These are phyloP conservation scores for Aureobasidium namibiae DNA, from an alignment of 2,329 filamentous ascomycete species.

Conservation along the genomic window DNA sequence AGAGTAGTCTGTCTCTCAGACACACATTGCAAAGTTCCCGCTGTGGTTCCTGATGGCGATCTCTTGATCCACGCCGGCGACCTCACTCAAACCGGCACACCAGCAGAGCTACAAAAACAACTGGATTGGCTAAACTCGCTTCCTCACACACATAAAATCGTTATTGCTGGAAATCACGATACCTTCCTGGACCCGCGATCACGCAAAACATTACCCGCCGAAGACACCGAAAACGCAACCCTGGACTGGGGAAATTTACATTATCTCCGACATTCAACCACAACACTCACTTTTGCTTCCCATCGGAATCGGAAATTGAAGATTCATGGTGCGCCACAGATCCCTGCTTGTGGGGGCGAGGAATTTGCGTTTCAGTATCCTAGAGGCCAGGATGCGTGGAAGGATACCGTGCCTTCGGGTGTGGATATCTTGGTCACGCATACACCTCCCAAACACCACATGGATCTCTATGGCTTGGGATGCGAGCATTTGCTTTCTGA, in stretches of 20 bases:
- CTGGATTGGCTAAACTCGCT: conserved; percentile 72
- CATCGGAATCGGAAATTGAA: conserved; percentile 50
- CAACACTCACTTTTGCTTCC: conserved; percentile 52
- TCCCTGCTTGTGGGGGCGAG: conserved; percentile 64
- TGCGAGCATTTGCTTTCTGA: conserved; percentile 52
- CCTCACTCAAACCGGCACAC: conserved; percentile 64
- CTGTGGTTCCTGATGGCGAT: conserved; percentile 61
- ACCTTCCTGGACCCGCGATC: conserved; percentile 67
- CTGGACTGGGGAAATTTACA: conserved; percentile 61
- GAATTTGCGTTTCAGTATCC: conserved; percentile 74
- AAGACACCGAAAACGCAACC: conserved; percentile 30
- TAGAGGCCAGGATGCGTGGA: conserved; percentile 60
- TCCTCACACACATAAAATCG: conserved; percentile 71
- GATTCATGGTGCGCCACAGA: conserved; percentile 74
- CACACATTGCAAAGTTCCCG: conserved; percentile 60
- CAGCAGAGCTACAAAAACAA: conserved; percentile 67
- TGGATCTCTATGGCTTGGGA: conserved; percentile 56
- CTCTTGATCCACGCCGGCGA: conserved; percentile 87
- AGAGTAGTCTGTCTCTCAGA: conserved; percentile 84
- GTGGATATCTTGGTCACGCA: conserved; percentile 78
- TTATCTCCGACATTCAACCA: conserved; percentile 65
- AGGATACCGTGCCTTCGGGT: conserved; percentile 58
- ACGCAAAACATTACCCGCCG: conserved; percentile 46
- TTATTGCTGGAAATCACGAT: conserved; percentile 85
- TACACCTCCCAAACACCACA: conserved; percentile 65